Evolutionary conservation across 805 yeast genomes (phyloP), one percentile per base, ranked within the genome.

Genomic region (Yamadazyma takamatsuzukensis): DNA sequence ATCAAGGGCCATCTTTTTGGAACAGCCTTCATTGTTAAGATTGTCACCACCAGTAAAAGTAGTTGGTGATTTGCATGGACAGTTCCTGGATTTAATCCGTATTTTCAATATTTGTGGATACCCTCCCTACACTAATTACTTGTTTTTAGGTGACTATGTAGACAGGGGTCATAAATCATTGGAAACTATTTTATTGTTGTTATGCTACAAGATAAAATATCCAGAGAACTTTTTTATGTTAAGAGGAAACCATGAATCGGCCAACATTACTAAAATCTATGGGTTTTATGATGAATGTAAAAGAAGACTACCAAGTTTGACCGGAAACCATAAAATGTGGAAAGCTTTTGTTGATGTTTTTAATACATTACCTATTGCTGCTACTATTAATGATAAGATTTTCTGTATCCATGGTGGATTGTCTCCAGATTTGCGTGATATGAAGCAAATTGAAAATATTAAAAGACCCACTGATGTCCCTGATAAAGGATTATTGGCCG

Each of bases 391-490:
- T 18, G 77, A 74, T 43, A 71, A 71, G 45, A 73, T 75, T 17
- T 75, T 75, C 39, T 74, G 80, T 49, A 74, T 75, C 27, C 80
- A 75, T 52, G 80, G 94, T 28, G 93, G 93, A 1, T 62, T 84
- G 30, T 83, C 90, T 0, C 93, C 94, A 4, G 78, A 78, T 25
- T 61, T 84, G 41, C 67, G 68, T 16, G 72, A 74, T 37, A 65
- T 83, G 64, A 72, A 71, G 40, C 87, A 83, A 53, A 80, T 84
- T 37, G 80, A 79, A 47, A 71, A 71, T 29, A 82, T 84, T 33
- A 76, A 77, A 45, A 64, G 94, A 48, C 94, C 94, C 7, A 83
- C 93, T 2, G 94, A 84, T 56, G 79, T 84, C 15, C 94, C 93
- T 1, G 93, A 83, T 48, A 74, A 72, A 41, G 94, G 94, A 0